Evolutionary conservation across 192 early-diverging fungal genomes (phyloP).

Genomic region (Gorgonomyces haynaldii): DNA sequence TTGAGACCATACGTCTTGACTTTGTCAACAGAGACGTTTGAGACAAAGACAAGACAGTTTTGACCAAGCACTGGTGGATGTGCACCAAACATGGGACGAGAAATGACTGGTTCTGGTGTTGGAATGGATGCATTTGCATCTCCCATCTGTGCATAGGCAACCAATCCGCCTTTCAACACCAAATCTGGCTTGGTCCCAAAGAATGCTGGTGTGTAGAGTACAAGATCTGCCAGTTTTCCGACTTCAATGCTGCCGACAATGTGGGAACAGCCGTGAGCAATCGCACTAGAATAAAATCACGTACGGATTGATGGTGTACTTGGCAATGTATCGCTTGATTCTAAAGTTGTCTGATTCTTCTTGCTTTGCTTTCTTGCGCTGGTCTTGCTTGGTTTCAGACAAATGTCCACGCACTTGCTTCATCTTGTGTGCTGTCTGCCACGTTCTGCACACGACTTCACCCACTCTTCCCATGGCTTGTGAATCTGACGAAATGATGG

Average conservation of each 20-base stretch:
- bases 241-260: conserved; percentile 86
- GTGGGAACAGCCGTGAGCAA: conserved; percentile 77
- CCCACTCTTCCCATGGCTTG: conserved; percentile 97
- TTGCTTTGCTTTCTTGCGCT: conserved; percentile 5
- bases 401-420: conserved; percentile 53
- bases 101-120: conserved; percentile 78
- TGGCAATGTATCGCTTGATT: conserved; percentile 83
- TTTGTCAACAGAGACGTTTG: conserved; percentile 51
- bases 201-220: conserved; percentile 68
- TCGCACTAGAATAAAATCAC: conserved; percentile 49
- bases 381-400: conserved; percentile 1
- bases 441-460: conserved; percentile 82
- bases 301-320: conserved; percentile 96
- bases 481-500: conserved; percentile 84
- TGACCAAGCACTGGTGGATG: conserved; percentile 42
- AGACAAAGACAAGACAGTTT: conserved; percentile 73
- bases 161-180: conserved; percentile 81
- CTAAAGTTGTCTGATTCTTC: conserved; percentile 71
- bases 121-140: conserved; percentile 94
- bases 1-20: conserved; percentile 51
- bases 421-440: conserved; percentile 96
- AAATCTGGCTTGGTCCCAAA: conserved; percentile 84
- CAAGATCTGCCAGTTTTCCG: conserved; percentile 89
- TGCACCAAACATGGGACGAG: conserved; percentile 77
- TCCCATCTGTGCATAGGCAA: conserved; percentile 77